Evolutionary conservation across 345 rosid genomes (phyloP).

Genomic region (Ricinus communis): DNA sequence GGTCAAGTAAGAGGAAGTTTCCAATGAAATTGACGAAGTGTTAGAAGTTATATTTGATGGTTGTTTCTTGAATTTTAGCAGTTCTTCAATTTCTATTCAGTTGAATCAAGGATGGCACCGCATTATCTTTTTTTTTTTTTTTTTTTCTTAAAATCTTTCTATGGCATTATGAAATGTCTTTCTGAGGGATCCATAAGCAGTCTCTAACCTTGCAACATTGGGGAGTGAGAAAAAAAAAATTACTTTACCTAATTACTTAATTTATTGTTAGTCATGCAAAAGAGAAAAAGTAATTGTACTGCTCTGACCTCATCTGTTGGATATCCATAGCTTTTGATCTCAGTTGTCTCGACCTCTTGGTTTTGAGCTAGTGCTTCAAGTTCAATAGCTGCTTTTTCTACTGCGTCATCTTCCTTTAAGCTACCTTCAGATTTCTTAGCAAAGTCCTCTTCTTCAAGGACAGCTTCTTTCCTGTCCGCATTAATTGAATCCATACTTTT

Average conservation of each 20-base stretch:
- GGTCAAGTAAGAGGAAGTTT: slow-evolving; percentile 1
- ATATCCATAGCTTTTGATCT: slow-evolving; percentile 5
- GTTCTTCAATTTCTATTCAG: neutral
- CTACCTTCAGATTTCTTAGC: slow-evolving; percentile 15
- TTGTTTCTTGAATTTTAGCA: neutral
- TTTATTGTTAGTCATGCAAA: neutral
- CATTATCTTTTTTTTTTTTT: neutral
- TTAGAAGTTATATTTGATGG: neutral
- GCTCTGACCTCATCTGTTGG: slow-evolving; percentile 25
- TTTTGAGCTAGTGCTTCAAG: slow-evolving; percentile 13
- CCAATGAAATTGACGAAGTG: neutral
- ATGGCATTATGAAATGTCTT: neutral
- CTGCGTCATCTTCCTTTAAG: slow-evolving; percentile 21
- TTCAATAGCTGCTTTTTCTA: slow-evolving; percentile 26
- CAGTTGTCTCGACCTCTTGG: slow-evolving; percentile 7
- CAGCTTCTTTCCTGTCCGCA: slow-evolving; percentile 7
- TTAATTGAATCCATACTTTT: slow-evolving; percentile 1
- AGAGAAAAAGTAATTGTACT: neutral
- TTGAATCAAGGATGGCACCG: neutral
- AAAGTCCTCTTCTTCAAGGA: slow-evolving; percentile 19
- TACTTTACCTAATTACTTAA: neutral
- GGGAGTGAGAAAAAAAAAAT: neutral
- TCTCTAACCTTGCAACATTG: slow-evolving; percentile 1
- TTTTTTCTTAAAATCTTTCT: neutral
- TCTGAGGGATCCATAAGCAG: neutral